Conservation (phyloP, 345 rosid species). For the Viola odorata region DNA sequence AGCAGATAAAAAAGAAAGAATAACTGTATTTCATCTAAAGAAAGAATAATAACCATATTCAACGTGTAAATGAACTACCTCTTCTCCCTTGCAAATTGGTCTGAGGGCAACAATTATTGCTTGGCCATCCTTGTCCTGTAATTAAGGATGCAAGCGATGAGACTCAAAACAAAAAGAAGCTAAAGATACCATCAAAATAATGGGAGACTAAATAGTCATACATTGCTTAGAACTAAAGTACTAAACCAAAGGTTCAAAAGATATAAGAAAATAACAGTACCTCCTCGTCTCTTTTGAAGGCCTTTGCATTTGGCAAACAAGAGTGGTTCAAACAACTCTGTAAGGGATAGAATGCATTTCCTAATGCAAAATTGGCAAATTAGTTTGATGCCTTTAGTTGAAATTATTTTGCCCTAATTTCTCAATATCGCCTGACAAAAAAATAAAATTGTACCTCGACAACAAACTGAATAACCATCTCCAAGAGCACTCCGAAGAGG, state of each 20-base stretch:
- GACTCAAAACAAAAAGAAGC: not conserved
- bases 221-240: not conserved
- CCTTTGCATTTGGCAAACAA: conserved; percentile 80
- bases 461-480: conserved; percentile 64
- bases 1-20: not conserved
- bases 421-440: not conserved
- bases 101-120: conserved; percentile 62
- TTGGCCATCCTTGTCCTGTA: conserved; percentile 85
- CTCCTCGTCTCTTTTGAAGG: conserved; percentile 86
- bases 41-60: not conserved
- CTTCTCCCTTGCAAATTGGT: conserved; percentile 62
- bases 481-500: conserved; percentile 75
- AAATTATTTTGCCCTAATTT: not conserved
- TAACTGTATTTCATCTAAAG: no score
- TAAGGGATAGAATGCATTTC: conserved; percentile 89
- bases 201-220: not conserved
- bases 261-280: conserved; percentile 25
- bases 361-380: conserved; percentile 29
- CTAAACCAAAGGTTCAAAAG: not conserved
- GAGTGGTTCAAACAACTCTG: conserved; percentile 97
- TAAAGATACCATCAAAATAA: not conserved
- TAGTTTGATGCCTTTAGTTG: not conserved
- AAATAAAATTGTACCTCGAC: conserved; percentile 53
- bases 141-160: not conserved
- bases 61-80: conserved; percentile 35